Conservation (phyloP, 2,329 filamentous ascomycete genomes). For the Xylariaceae sp. region DNA sequence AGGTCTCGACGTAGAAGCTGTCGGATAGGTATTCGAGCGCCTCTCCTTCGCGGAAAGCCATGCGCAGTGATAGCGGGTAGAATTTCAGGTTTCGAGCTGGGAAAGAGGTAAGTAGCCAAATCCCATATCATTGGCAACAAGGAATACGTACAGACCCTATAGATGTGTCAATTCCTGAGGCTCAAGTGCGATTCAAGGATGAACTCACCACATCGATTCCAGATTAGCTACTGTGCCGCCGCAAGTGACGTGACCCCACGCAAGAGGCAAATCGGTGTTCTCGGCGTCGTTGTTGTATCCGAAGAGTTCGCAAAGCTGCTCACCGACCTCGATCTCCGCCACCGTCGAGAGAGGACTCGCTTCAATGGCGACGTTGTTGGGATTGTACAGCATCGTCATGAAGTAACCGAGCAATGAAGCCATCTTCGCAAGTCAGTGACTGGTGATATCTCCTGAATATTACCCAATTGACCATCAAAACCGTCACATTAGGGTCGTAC, state of each 20-base stretch:
- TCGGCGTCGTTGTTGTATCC: slow-evolving; percentile 37
- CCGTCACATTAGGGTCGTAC: neutral
- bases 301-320: slow-evolving; percentile 42
- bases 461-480: neutral
- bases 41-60: slow-evolving; percentile 28
- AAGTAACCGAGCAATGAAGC: slow-evolving; percentile 42
- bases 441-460: neutral
- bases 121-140: neutral
- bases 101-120: slow-evolving; percentile 12
- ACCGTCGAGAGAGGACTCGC: slow-evolving; percentile 42
- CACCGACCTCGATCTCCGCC: slow-evolving; percentile 40
- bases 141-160: slow-evolving; percentile 17
- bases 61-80: slow-evolving; percentile 38
- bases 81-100: slow-evolving; percentile 44
- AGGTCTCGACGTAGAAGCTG: slow-evolving; percentile 31
- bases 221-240: slow-evolving; percentile 44
- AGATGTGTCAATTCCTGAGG: neutral
- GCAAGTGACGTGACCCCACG: slow-evolving; percentile 43
- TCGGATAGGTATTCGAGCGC: slow-evolving; percentile 30
- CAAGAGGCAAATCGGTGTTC: slow-evolving; percentile 24
- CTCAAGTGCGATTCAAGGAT: neutral
- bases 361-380: slow-evolving; percentile 44
- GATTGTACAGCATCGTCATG: slow-evolving; percentile 47
- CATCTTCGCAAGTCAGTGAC: slow-evolving; percentile 29
- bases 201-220: slow-evolving; percentile 40